Percentiles rank a stretch among this genome's conserved stretches.
Conservation (phyloP, 2,329 filamentous ascomycete genomes). For the Arthroderma sp. region DNA sequence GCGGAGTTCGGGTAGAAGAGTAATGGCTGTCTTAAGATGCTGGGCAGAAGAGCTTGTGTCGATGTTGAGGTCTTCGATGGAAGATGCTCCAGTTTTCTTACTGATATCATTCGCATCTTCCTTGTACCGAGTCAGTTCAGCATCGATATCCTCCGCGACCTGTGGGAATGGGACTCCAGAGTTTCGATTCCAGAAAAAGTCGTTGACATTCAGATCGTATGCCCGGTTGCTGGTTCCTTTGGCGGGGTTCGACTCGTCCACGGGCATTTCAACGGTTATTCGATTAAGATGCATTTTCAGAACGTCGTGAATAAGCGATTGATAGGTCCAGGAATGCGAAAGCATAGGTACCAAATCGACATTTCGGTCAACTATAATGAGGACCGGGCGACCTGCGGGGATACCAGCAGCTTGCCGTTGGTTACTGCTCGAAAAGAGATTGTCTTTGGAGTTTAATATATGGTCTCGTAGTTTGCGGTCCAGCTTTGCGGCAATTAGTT, state of each 20-base stretch:
- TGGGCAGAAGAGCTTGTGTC: slow-evolving; percentile 81
- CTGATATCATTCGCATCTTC: slow-evolving; percentile 90
- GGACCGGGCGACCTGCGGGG: slow-evolving; percentile 65
- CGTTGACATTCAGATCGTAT: slow-evolving; percentile 77
- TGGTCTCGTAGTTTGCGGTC: slow-evolving; percentile 94
- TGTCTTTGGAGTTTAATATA: slow-evolving; percentile 94
- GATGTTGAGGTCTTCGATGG: slow-evolving; percentile 82
- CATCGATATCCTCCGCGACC: slow-evolving; percentile 90
- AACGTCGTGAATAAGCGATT: slow-evolving; percentile 71
- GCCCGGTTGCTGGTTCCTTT: slow-evolving; percentile 72
- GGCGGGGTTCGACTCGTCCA: slow-evolving; percentile 61
- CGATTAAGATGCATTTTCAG: slow-evolving; percentile 75
- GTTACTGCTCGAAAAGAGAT: slow-evolving; percentile 60
- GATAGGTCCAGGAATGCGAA: slow-evolving; percentile 90
- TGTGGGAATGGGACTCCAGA: slow-evolving; percentile 83
- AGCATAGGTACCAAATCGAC: slow-evolving; percentile 95
- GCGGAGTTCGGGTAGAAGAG: slow-evolving; percentile 75
- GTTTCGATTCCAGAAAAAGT: slow-evolving; percentile 96
- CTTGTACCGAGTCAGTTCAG: slow-evolving; percentile 86
- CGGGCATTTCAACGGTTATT: slow-evolving; percentile 76
- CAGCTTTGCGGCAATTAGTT: slow-evolving; percentile 85
- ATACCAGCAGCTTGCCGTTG: slow-evolving; percentile 51
- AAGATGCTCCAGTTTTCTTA: slow-evolving; percentile 84
- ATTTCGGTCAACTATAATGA: slow-evolving; percentile 89
- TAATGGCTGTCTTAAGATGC: slow-evolving; percentile 92